Evolutionary conservation across 2,329 filamentous ascomycete species (phyloP), one percentile per base, ranked within the genome.

Genomic region (Verticillium klebahnii): DNA sequence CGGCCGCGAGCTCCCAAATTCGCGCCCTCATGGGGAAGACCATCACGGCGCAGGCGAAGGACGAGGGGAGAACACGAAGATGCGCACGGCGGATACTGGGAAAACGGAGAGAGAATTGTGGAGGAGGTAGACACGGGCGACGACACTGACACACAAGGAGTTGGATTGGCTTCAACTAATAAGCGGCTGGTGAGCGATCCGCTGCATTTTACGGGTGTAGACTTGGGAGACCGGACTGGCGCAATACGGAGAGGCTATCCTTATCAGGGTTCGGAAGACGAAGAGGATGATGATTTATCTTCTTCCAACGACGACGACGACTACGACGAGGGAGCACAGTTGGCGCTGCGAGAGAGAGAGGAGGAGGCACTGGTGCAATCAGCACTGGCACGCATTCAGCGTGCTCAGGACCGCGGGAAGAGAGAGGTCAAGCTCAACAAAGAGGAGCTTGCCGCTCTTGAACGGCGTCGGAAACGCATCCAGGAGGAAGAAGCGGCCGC

Each of bases 1-100:
- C 95, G 94, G 92, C 94, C 94, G 95, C 95, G 90, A 95, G 90
- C 93, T 97, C 94, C 93, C 86, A 84, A 89, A 88, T 81, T 78
- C 85, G 89, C 90, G 93, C 93, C 93, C 91, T 89, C 83, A 87
- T 93, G 91, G 94, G 94, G 93, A 97, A 97, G 94, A 97, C 92
- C 93, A 95, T 91, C 92, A 85, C 90, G 92, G 90, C 90, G 88
- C 85, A 87, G 83, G 80, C 84, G 85, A 83, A 86, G 85, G 82
- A 86, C 80, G 78, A 79, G 80, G 72, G 78, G 81, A 69, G 83
- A 75, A 65, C 72, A 74, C 72, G 75, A 76, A 65, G 72, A 73
- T 73, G 75, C 76, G 74, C 73, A 72, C 62, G 68, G 72, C 67
- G 74, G 72, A 62, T 69, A 67, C 61, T 73, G 72, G 71, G 80